Evolutionary conservation across 768 basidiomycete species (phyloP), one percentile per base, ranked within the genome.

Genomic region (Mycena indigotica): DNA sequence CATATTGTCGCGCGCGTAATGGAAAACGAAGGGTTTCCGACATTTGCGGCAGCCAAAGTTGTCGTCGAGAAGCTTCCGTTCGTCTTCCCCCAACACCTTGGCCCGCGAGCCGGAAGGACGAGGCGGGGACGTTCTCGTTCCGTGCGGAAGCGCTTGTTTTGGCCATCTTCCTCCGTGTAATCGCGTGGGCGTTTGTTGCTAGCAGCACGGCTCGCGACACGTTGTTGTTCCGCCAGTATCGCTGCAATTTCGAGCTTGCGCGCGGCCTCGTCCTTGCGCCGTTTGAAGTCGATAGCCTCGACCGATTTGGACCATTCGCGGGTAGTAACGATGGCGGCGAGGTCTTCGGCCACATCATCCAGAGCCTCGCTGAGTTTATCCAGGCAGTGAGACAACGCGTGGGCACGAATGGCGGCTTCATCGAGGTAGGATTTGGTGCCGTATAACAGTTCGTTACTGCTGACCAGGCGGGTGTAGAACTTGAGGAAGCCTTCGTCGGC

Each of bases 41-140:
- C 41, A 44, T 44, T 44, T 44, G 41, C 41, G 41, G 41, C n/a
- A 44, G 21, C 41, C n/a, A 21, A 44, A 44, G n/a, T 44, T 44
- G n/a, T 6, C 41, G 41, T 44, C 41, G 41, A 44, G 6, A 21
- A 16, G 41, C 12, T 5, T 21, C 41, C 23, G 15, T 21, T 44
- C 15, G 8, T 6, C 41, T 5, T 44, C 41, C 8, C 23, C 41
- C 15, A 44, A 21, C n/a, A 12, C 8, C 41, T 15, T 44, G 41
- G 21, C 15, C 15, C 23, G 6, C 15, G 8, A 8, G 41, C 41
- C 41, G 12, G 8, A 15, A 8, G 41, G 41, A 23, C 15, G 41
- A 12, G 41, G 41, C 12, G 41, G 8, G 8, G 41, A 21, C 10
- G 32, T 35, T 35, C 32, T 35, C 17, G 32, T 35, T 35, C 32